Evolutionary conservation across 768 basidiomycete species (phyloP), one percentile per base, ranked within the genome.

Genomic region (Nevesoporus exiguus): DNA sequence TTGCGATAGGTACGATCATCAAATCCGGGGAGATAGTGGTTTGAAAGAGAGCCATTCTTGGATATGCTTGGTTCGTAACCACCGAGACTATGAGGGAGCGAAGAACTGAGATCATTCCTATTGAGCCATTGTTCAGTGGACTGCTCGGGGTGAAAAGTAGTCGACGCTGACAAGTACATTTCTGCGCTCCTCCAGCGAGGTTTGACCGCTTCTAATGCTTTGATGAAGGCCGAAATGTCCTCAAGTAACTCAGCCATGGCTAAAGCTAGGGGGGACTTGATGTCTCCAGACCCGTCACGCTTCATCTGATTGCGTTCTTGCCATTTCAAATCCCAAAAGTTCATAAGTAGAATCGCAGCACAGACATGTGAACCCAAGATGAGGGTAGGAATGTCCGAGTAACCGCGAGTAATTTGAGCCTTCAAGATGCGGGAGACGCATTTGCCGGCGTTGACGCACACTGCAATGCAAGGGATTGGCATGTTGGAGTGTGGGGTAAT

Each of bases 351-450:
- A 10, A 81, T 69, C 6, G 76, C 79, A 1, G 81, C 79, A 37
- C 76, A 78, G 37, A 81, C 66, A 58, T 83, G 77, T 10, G 80
- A 73, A 17, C 71, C 70, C 58, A 76, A 68, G 44, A 80, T 75
- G 31, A 81, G 62, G 37, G 60, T 71, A 8, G 77, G 76, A 24
- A 72, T 64, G 58, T 79, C 76, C 42, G 70, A 77, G 52, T 74
- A 69, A 29, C 79, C 79, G 11, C 73, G 76, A 33, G 66, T 59
- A n/a, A 79, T 61, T 58, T 82, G 78, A 2, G 69, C 68, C 55
- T 84, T 79, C 46, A 86, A 63, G 39, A 92, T 83, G 50, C 77
- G 79, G 6, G 81, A 79, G 45, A 80, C 82, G 2, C 83, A 77
- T 44, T 78, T 78, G 6, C 83, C 82, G 11, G 87, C 84, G 49